Base-by-base conservation (phyloP, 805 yeast genomes). In the Hanseniaspora singularis region DNA sequence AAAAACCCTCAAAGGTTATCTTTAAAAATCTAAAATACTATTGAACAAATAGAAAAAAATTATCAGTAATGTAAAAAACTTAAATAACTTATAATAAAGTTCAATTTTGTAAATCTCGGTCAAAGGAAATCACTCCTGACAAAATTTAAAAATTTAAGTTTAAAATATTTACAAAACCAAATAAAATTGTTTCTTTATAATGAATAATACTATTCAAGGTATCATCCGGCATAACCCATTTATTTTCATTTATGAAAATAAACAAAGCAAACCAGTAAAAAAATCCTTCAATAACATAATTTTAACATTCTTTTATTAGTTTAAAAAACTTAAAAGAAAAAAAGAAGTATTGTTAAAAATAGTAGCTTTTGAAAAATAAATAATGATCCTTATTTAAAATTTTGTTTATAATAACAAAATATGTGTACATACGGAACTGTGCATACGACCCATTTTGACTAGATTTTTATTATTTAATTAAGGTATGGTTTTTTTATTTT, bases 361-460 rank as follows among this genome's bases (percentile, higher is more conserved):
- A 19, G 15, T 20, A n/a, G n/a, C n/a, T n/a, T n/a, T n/a, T 46
- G 16, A 28, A 42, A 24, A 28, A 15, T 24, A 36, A 12, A 40
- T 33, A n/a, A n/a, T n/a, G n/a, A n/a, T n/a, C n/a, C n/a, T n/a
- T n/a, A n/a, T n/a, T n/a, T n/a, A n/a, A n/a, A n/a, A n/a, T n/a
- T n/a, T n/a, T n/a, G n/a, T n/a, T n/a, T n/a, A n/a, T n/a, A n/a
- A n/a, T n/a, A n/a, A n/a, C n/a, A n/a, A n/a, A n/a, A n/a, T n/a
- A n/a, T 26, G 50, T 50, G 54, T 70, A 82, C 94, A 77, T 82
- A 83, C 94, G 71, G 83, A 74, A 75, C 95, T 83, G 86, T 89
- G 97, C 88, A 89, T 80, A 77, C 98, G 95, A 88, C 95, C 98
- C 98, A 89, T 89, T 70, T 76, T 83, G 79, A 72, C 65, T 68